These are phyloP conservation scores for Annona cherimola DNA, from an alignment of 164 flowering plant genomes.

Conservation along the genomic window DNA sequence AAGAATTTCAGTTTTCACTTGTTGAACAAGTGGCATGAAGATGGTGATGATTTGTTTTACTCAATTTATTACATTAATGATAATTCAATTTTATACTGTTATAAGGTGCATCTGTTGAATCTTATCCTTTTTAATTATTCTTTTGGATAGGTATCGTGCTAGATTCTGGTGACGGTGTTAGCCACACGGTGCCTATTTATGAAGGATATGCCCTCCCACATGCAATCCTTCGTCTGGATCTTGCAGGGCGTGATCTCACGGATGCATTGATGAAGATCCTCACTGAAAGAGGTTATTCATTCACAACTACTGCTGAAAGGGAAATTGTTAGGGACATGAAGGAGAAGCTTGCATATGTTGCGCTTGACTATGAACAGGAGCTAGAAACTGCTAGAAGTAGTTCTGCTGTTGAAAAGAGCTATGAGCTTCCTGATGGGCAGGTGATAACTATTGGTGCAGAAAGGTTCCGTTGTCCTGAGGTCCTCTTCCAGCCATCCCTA, in stretches of 20 bases:
- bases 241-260: slow-evolving; percentile 69
- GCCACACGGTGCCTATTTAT: slow-evolving; percentile 69
- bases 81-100: background rate
- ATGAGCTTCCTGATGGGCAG: slow-evolving; percentile 73
- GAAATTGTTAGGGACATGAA: slow-evolving; percentile 77
- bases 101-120: background rate
- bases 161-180: slow-evolving; percentile 76
- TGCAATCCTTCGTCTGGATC: slow-evolving; percentile 72
- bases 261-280: slow-evolving; percentile 63
- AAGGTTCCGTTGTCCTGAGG: slow-evolving; percentile 85
- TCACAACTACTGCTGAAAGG: slow-evolving; percentile 75
- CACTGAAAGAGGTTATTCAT: slow-evolving; percentile 66
- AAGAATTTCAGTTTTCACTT: background rate
- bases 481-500: slow-evolving; percentile 76
- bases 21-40: background rate
- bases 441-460: slow-evolving; percentile 85
- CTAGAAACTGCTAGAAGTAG: slow-evolving; percentile 58
- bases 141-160: slow-evolving; percentile 52
- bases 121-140: slow-evolving; percentile 2
- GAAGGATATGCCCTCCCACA: slow-evolving; percentile 78
- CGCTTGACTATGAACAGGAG: slow-evolving; percentile 73
- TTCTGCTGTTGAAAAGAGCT: slow-evolving; percentile 68
- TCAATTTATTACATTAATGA: background rate
- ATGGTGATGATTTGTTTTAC: background rate
- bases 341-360: slow-evolving; percentile 62